Evolutionary conservation across 257 asterid genomes (phyloP).

Genomic region (Orobanche coerulescens): DNA sequence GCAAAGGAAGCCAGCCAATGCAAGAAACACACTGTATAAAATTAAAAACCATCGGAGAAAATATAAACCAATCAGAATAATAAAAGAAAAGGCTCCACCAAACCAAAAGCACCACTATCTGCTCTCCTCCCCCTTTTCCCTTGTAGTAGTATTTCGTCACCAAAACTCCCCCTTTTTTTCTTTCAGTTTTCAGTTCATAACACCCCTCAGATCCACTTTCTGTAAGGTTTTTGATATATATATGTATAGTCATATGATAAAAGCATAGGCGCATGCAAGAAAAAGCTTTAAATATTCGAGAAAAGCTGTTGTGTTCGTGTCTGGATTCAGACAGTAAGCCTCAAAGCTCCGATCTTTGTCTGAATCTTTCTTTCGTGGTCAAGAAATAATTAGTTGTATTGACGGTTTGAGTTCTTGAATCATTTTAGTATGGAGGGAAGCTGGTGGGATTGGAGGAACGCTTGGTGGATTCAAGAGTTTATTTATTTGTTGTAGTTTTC

Average conservation of each 20-base stretch:
- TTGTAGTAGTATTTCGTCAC: conserved; percentile 18
- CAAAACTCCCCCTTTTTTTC: conserved; percentile 22
- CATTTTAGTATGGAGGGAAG: conserved; percentile 28
- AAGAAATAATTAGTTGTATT: background rate
- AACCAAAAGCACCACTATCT: conserved; percentile 32
- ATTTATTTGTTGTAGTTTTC: too few relatives aligned
- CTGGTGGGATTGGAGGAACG: conserved; percentile 38
- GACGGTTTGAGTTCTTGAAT: background rate
- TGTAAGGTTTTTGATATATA: background rate
- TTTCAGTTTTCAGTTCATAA: conserved; percentile 15
- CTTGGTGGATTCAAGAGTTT: conserved; percentile 29
- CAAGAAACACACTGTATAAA: conserved; percentile 4
- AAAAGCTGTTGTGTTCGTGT: background rate
- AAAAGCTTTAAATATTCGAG: background rate
- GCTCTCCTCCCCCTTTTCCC: conserved; percentile 10
- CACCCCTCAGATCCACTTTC: conserved; percentile 31
- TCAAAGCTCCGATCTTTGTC: conserved; percentile 29
- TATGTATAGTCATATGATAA: background rate
- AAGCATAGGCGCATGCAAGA: conserved; percentile 11
- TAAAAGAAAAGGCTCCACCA: conserved; percentile 26
- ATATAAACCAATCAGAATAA: conserved; percentile 21
- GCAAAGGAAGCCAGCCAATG: conserved; percentile 18
- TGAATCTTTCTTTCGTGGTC: background rate
- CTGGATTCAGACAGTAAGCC: conserved; percentile 20
- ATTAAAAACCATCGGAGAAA: conserved; percentile 14